A percentile compares a stretch with the other conserved stretches of the same genome.
Conservation (phyloP, 1,284 basidiomycete genomes). For the Malassezia japonica region DNA sequence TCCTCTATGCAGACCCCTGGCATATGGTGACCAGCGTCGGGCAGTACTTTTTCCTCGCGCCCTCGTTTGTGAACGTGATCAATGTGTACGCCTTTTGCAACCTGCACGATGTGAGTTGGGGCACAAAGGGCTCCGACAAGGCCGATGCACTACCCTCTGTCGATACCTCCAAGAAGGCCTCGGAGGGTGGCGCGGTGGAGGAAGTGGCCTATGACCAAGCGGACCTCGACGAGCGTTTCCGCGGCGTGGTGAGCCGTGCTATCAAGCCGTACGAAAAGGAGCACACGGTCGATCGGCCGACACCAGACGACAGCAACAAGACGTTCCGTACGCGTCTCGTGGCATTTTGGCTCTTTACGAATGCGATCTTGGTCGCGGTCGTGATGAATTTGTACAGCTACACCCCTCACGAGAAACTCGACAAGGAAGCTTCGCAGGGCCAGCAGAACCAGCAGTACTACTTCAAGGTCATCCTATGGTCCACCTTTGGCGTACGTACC, state of each 20-base stretch:
- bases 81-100: conserved; percentile 90
- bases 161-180: conserved; percentile 62
- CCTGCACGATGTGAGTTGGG: conserved; percentile 61
- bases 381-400: conserved; percentile 63
- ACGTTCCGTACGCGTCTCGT: conserved; percentile 48
- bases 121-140: conserved; percentile 92
- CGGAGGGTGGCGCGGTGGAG: conserved; percentile 58
- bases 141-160: conserved; percentile 86
- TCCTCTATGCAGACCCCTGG: conserved; percentile 94
- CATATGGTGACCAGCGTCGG: conserved; percentile 95
- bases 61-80: conserved; percentile 83
- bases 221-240: conserved; percentile 85
- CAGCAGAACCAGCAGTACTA: conserved; percentile 57
- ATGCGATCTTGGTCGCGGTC: conserved; percentile 60
- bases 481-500: conserved; percentile 59
- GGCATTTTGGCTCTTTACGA: conserved; percentile 46
- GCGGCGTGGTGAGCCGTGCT: conserved; percentile 82
- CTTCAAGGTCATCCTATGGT: conserved; percentile 67
- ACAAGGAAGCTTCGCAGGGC: conserved; percentile 48
- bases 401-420: conserved; percentile 49
- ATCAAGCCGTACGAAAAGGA: conserved; percentile 68
- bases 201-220: conserved; percentile 56
- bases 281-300: conserved; percentile 68
- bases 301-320: conserved; percentile 53
- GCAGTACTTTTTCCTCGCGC: conserved; percentile 74